Conservation (phyloP, 1,284 basidiomycete species). For the Porodaedalea pini region DNA sequence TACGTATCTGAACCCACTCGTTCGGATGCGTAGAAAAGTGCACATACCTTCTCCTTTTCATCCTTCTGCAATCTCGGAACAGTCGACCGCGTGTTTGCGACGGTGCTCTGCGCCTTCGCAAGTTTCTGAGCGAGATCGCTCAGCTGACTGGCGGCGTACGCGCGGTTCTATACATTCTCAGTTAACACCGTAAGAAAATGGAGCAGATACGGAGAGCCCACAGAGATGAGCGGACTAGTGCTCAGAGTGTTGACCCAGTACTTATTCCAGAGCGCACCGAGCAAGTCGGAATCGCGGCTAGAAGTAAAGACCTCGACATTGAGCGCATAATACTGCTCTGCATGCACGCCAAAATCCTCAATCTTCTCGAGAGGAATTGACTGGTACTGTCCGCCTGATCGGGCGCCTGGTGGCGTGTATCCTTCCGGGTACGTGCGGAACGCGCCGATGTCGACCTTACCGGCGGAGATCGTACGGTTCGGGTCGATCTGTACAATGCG, state of each 20-base stretch:
- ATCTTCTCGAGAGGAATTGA: slow-evolving; percentile 93
- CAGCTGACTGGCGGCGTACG: slow-evolving; percentile 87
- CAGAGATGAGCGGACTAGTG: slow-evolving; percentile 87
- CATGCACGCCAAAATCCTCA: slow-evolving; percentile 97
- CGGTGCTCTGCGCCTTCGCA: slow-evolving; percentile 53
- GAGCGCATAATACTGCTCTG: slow-evolving; percentile 93
- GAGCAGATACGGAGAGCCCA: slow-evolving; percentile 40
- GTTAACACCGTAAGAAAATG: slow-evolving; percentile 27
- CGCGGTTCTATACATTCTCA: slow-evolving; percentile 71
- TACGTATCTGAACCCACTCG: slow-evolving; percentile 22
- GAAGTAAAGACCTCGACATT: slow-evolving; percentile 96
- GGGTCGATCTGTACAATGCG: slow-evolving; percentile 76
- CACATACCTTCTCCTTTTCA: slow-evolving; percentile 25
- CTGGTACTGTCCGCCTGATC: slow-evolving; percentile 79
- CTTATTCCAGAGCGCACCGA: slow-evolving; percentile 96
- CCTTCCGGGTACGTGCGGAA: slow-evolving; percentile 95
- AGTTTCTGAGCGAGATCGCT: slow-evolving; percentile 88
- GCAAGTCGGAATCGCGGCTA: slow-evolving; percentile 78
- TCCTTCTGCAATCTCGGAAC: slow-evolving; percentile 45
- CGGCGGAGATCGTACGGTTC: slow-evolving; percentile 95
- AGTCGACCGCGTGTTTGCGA: slow-evolving; percentile 53
- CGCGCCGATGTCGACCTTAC: slow-evolving; percentile 97
- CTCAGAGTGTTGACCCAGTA: slow-evolving; percentile 98
- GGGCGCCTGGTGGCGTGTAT: slow-evolving; percentile 72
- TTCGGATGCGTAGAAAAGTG: not conserved